Evolutionary conservation across 331 rosid genomes (phyloP), one percentile per base, ranked within the genome.

Genomic region (Malus hybrid): DNA sequence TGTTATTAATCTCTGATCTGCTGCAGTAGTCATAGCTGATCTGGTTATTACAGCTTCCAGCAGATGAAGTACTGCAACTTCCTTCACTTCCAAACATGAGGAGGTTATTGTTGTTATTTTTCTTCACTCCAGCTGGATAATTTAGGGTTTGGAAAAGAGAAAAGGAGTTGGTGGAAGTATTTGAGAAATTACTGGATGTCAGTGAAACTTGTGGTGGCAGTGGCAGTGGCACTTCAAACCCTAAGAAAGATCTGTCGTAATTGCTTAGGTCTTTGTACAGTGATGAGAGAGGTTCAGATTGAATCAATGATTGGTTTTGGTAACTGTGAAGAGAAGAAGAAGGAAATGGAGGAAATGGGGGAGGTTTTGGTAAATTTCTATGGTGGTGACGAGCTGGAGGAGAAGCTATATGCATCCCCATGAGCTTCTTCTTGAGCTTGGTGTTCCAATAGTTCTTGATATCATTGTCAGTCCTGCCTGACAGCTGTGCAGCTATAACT

Each of bases 401-500:
- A 27, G 76, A 46, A 67, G 73, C 36, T 65, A 80, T 80, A 54
- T 80, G 76, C 78, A 87, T 72, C 42, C 80, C 88, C 87, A 87
- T 84, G 34, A 93, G 88, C 76, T 91, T 93, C 86, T 88, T 93
- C 93, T 91, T 93, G 6, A 93, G 92, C 83, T 91, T 93, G 67
- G 97, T 93, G 85, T 93, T 93, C 98, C 98, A 93, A 66, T 91
- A 88, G 81, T 93, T 93, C 82, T 93, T 93, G 57, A 93, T 93
- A 81, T 93, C 97, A 54, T 93, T 93, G 81, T 93, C 98, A 19
- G 98, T 93, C 81, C 98, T 89, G 2, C 98, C 98, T 11, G 97
- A 96, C 48, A 93, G 81, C 65, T 93, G 97, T 42, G 92, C 86
- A 3, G 98, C 97, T 63, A 93, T 93, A 50, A 93, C 87, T 61